Evolutionary conservation across 176 grass and related monocot species (phyloP), one percentile per base, ranked within the genome.

Genomic region (Olyra latifolia): DNA sequence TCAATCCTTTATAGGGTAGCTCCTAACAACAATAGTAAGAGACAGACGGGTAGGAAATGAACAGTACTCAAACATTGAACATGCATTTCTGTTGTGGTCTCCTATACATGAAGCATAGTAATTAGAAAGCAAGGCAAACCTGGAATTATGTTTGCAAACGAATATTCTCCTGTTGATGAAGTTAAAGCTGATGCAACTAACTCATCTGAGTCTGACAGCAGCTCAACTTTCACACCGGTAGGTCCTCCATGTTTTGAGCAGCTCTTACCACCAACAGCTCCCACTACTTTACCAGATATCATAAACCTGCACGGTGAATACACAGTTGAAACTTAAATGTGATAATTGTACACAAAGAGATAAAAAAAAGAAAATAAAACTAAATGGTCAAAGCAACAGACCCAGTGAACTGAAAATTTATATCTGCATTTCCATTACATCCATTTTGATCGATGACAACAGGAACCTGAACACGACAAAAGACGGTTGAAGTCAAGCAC

Each of bases 331-430:
- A 62, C 54, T 69, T 75, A 74, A 69, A 80, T 20, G n/a, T 59
- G 40, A 69, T 15, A 71, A 40, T 53, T 86, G 62, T 20, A 48
- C 55, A 56, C 17, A 57, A 25, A 48, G 46, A 62, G 7, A 71
- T 57, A 41, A 60, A 55, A 13, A 42, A 30, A 60, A 55, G 30
- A 81, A 56, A 52, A 41, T 17, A 40, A 73, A 81, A 41, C 19
- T 39, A 76, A 81, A 85, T 8, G 10, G 12, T 17, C 52, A 44
- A 80, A 77, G 71, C 28, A 59, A 87, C 86, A 81, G 53, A 97
- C 90, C 96, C 96, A 27, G 93, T 99, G 70, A 95, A 95, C 58
- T 88, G 87, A 57, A 99, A 99, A 87, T 99, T 99, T 68, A 99
- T 93, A 89, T 99, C 96, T 54, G 65, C 82, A 86, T 95, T 93